A percentile compares a stretch with the other conserved stretches of the same genome.
Evolutionary conservation across 2,329 filamentous ascomycete genomes (phyloP).

Genomic region (Dothiorella sarmentorum): DNA sequence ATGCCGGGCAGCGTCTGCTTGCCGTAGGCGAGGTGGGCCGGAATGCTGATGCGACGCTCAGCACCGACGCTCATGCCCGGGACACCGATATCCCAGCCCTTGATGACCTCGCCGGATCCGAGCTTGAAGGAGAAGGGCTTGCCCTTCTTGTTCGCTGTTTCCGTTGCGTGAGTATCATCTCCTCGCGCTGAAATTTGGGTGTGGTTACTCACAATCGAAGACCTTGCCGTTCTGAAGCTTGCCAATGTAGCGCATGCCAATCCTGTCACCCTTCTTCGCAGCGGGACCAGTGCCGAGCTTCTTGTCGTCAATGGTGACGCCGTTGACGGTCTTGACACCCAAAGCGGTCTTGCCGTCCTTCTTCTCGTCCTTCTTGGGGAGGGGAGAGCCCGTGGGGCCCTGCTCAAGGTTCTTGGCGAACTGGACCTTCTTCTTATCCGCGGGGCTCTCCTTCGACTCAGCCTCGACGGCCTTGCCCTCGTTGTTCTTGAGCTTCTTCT

Average conservation of each 20-base stretch:
- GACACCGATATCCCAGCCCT: constrained; percentile 96
- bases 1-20: constrained; percentile 79
- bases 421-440: constrained; percentile 90
- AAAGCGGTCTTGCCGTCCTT: constrained; percentile 49
- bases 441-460: constrained; percentile 44
- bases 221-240: constrained; percentile 90
- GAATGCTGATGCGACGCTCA: constrained; percentile 89
- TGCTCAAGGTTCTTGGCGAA: constrained; percentile 99
- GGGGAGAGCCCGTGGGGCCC: constrained; percentile 66
- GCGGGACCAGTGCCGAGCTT: constrained; percentile 81
- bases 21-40: constrained; percentile 84
- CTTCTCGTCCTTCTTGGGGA: constrained; percentile 42
- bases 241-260: constrained; percentile 96
- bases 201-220: constrained; percentile 72
- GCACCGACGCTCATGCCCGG: constrained; percentile 89
- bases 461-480: constrained; percentile 73
- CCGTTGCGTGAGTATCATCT: constrained; percentile 24
- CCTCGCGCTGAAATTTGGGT: neutral
- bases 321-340: constrained; percentile 75
- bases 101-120: constrained; percentile 92
- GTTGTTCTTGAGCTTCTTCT: constrained; percentile 99
- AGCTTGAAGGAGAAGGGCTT: constrained; percentile 97
- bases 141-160: constrained; percentile 94
- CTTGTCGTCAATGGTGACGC: constrained; percentile 92
- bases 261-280: constrained; percentile 84